phyloP scores from a whole-genome alignment of 2,329 filamentous ascomycete genomes.

The Sarocladium kiliense region DNA sequence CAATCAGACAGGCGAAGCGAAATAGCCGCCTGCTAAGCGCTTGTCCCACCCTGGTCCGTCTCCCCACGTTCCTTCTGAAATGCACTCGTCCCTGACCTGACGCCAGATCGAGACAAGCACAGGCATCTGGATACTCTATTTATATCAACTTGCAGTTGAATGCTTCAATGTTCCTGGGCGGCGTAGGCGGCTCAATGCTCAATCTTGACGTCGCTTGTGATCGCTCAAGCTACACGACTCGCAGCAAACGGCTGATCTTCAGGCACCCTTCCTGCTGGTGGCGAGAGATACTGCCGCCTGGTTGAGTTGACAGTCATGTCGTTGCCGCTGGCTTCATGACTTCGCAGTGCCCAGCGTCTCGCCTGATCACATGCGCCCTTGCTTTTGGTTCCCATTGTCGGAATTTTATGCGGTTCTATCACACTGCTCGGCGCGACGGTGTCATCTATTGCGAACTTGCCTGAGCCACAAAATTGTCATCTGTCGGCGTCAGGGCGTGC shows the following conservation, averaged over 20 bases:
- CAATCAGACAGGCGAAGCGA: neutral
- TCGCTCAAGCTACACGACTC: too few species aligned
- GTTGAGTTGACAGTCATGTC: neutral
- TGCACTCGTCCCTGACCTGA: neutral
- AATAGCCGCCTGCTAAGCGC: constrained; percentile 8
- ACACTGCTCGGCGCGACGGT: neutral
- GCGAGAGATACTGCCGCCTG: neutral
- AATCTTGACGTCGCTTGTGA: neutral
- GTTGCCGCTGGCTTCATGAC: neutral
- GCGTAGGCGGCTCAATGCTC: neutral
- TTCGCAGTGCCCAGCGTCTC: neutral
- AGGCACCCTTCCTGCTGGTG: neutral
- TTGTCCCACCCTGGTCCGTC: constrained; percentile 3
- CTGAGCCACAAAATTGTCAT: neutral
- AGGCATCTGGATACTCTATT: neutral
- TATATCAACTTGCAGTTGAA: constrained; percentile 1
- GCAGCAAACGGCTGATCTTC: too few species aligned
- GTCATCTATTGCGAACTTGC: neutral
- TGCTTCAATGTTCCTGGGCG: neutral
- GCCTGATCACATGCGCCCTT: neutral
- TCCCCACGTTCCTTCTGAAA: constrained; percentile 6
- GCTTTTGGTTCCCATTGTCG: too few species aligned
- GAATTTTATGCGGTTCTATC: neutral
- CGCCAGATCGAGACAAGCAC: constrained; percentile 1
- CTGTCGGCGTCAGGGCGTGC: neutral